Evolutionary conservation across 805 yeast genomes (phyloP), one percentile per base, ranked within the genome.

Genomic region (Candida silvicultrix): DNA sequence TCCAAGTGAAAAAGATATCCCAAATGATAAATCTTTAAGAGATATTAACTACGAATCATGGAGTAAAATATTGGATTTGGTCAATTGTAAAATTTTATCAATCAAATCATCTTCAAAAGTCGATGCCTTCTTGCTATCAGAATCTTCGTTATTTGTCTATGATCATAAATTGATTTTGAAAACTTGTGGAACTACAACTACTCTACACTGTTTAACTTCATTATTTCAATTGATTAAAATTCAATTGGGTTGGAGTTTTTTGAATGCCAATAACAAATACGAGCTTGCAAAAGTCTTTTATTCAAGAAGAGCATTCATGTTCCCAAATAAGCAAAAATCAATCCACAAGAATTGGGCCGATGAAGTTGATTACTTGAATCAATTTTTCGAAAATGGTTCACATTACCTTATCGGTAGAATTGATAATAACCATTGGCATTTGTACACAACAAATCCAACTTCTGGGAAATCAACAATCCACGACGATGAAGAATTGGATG

Each of bases 141-240:
- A 92, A 67, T 85, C 95, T 41, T 86, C 96, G 16, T 68, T 94
- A 59, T 90, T 92, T 66, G 95, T 94, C 23, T 92, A 83, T 62
- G 81, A 86, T 18, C 90, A 89, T 66, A 89, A 86, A 63, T 57
- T 94, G 51, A 81, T 92, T 42, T 73, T 92, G 60, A 92, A 92
- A 65, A 92, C 99, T 5, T 92, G 99, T 64, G 99, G 99, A 8
- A 90, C 97, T 4, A 92, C 98, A 1, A 89, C 96, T 1, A 84
- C 96, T 1, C 73, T 92, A 47, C 77, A 80, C 21, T 92, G 97
- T 53, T 65, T 92, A 23, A 80, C 78, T 23, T 74, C 77, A 43
- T 66, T 92, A 43, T 77, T 86, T 50, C 77, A 77, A 41, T 58
- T 77, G 31, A 75, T 80, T 4, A 55, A 63, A 16, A 49, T 60